Conservation (phyloP, 2,329 filamentous ascomycete species). For the Cercospora nicotianae region DNA sequence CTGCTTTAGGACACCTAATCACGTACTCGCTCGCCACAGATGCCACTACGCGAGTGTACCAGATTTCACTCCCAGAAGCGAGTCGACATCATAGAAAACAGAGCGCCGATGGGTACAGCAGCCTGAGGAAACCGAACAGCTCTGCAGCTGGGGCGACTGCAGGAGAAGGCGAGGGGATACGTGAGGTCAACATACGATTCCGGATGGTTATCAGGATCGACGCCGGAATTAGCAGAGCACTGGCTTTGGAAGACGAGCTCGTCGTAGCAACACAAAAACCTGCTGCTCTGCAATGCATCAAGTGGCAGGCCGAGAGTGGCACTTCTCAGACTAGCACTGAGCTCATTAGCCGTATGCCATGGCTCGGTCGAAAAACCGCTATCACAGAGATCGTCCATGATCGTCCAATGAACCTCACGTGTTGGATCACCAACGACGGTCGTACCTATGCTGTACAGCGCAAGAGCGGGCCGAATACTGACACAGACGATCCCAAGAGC, state of each 20-base stretch:
- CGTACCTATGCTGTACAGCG: constrained; percentile 89
- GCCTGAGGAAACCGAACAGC: constrained; percentile 27
- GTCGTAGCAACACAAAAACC: constrained; percentile 89
- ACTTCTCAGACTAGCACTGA: constrained; percentile 89
- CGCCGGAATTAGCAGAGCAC: constrained; percentile 82
- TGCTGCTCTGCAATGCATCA: constrained; percentile 92
- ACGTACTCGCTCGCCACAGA: constrained; percentile 92
- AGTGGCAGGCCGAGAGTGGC: constrained; percentile 81
- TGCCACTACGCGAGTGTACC: constrained; percentile 78
- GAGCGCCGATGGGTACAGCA: constrained; percentile 43
- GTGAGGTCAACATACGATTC: constrained; percentile 87
- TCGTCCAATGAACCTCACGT: constrained; percentile 90
- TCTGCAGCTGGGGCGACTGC: constrained; percentile 55
- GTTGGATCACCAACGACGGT: constrained; percentile 88
- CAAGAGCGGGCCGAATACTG: constrained; percentile 39
- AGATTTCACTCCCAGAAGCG: constrained; percentile 69
- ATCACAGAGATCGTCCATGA: constrained; percentile 89
- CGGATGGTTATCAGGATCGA: constrained; percentile 98
- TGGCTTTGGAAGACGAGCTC: constrained; percentile 89
- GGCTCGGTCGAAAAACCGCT: constrained; percentile 74
- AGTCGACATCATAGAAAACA: constrained; percentile 51
- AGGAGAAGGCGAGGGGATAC: constrained; percentile 78
- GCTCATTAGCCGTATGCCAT: constrained; percentile 80
- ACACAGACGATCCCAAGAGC: constrained; percentile 54
- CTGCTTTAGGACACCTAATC: constrained; percentile 80